Base-by-base conservation (phyloP, 805 yeast genomes). In the Wickerhamiella sergipiensis region DNA sequence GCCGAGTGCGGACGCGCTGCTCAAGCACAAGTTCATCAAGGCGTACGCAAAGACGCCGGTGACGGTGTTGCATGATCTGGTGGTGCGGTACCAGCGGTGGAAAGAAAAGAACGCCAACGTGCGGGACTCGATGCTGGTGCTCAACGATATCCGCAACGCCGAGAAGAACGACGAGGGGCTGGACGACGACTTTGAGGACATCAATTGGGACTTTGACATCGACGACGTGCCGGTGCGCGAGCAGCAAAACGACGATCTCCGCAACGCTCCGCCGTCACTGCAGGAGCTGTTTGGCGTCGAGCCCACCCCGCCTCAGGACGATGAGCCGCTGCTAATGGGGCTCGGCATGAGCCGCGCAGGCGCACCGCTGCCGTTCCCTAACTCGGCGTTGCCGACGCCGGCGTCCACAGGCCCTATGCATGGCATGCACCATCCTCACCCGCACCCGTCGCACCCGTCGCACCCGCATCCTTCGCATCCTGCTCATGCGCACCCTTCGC, bases 1-100 rank as follows among this genome's bases (percentile, higher is more conserved):
- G 58, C 84, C 90, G 0, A 71, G 78, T 44, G 97, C 97, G 1
- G 96, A 87, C 46, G 95, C 85, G 43, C 68, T 92, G 45, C 66
- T 79, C 52, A 85, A 82, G 61, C 76, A 88, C 48, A 84, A 78
- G 64, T 83, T 90, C 54, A 76, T 92, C 48, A 77, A 77, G 56
- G 64, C 71, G 45, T 79, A 83, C 63, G 80, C 78, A 57, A 75
- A 73, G 55, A 63, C 75, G 2, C 78, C 88, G 3, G 82, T 87
- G 0, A 48, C 74, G 2, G 66, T 76, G 0, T 67, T 92, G 53
- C 80, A 80, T 54, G 96, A 88, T 62, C 69, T 92, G 22, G 80
- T 92, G 6, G 74, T 84, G 2, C 51, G 71, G 38, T 71, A 69
- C 54, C 57, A 55, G 31, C 44, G 45, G 15, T 71, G 74, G 98